Evolutionary conservation across 1,284 basidiomycete genomes (phyloP).

Genomic region (Tetrapyrgos nigripes): DNA sequence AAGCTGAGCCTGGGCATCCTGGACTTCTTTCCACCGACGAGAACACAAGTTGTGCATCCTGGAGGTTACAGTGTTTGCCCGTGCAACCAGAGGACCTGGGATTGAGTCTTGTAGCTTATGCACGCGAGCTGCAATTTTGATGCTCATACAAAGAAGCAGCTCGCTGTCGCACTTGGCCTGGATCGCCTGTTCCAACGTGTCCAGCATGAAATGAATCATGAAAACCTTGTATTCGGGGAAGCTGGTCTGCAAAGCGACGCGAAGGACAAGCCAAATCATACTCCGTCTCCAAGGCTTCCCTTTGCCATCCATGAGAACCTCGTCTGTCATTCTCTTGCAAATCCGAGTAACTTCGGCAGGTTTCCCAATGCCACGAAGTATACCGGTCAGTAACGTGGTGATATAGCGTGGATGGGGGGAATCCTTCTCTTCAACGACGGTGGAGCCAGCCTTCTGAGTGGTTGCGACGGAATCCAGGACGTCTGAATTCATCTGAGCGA

Average conservation of each 20-base stretch:
- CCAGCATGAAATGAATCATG: constrained; percentile 46
- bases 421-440: constrained; percentile 7
- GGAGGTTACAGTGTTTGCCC: constrained; percentile 19
- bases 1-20: constrained; percentile 23
- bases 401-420: constrained; percentile 15
- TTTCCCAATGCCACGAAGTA: constrained; percentile 39
- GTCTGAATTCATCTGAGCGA: constrained; percentile 21
- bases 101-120: constrained; percentile 39
- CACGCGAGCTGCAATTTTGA: constrained; percentile 43
- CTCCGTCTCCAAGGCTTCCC: constrained; percentile 53
- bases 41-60: constrained; percentile 21
- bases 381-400: constrained; percentile 23
- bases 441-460: constrained; percentile 1
- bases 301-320: constrained; percentile 47
- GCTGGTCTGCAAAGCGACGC: constrained; percentile 51
- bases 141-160: constrained; percentile 37
- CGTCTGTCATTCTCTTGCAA: constrained; percentile 49
- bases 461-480: not conserved
- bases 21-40: constrained; percentile 38
- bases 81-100: constrained; percentile 22
- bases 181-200: constrained; percentile 31
- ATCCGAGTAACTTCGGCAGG: constrained; percentile 35
- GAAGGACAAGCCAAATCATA: constrained; percentile 51
- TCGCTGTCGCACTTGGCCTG: constrained; percentile 35
- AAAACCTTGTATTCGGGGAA: constrained; percentile 54